phyloP scores from a whole-genome alignment of 176 grass and related monocot species.

The Tillandsia fasciculata region DNA sequence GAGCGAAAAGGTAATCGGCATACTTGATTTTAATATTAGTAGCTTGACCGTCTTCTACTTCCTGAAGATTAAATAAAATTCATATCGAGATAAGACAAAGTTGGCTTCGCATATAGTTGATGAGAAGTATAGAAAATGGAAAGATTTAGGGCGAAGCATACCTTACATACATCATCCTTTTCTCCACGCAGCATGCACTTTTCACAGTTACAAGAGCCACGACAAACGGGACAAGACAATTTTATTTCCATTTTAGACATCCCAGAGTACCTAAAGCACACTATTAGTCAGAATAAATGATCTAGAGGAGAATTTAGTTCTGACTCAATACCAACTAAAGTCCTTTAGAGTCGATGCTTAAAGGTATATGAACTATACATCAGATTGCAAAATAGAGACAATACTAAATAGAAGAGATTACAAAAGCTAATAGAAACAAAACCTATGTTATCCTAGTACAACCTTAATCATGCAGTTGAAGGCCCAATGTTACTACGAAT shows the following conservation, averaged over 20 bases:
- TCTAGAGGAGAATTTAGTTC: not conserved
- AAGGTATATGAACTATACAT: too few relatives aligned
- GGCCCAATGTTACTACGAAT: too few relatives aligned
- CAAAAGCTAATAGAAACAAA: too few relatives aligned
- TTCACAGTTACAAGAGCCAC: constrained; percentile 58
- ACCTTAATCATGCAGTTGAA: too few relatives aligned
- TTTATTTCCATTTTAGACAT: constrained; percentile 80
- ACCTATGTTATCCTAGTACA: too few relatives aligned
- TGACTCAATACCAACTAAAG: too few relatives aligned
- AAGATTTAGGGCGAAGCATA: constrained; percentile 16
- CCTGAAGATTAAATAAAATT: constrained; percentile 35
- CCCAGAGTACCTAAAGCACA: constrained; percentile 53
- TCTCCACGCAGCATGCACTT: constrained; percentile 32
- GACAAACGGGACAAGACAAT: constrained; percentile 55
- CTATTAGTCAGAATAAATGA: constrained; percentile 19
- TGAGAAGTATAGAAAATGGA: not conserved
- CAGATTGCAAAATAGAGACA: too few relatives aligned
- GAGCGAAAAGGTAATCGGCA: constrained; percentile 58
- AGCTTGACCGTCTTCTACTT: constrained; percentile 28
- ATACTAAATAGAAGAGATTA: too few relatives aligned
- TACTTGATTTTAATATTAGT: constrained; percentile 56
- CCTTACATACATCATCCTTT: constrained; percentile 39
- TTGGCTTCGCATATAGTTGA: too few relatives aligned
- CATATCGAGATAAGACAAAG: not conserved
- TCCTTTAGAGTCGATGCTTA: too few relatives aligned